phyloP scores from a whole-genome alignment of 2,329 filamentous ascomycete genomes.

The Cercospora sp. region DNA sequence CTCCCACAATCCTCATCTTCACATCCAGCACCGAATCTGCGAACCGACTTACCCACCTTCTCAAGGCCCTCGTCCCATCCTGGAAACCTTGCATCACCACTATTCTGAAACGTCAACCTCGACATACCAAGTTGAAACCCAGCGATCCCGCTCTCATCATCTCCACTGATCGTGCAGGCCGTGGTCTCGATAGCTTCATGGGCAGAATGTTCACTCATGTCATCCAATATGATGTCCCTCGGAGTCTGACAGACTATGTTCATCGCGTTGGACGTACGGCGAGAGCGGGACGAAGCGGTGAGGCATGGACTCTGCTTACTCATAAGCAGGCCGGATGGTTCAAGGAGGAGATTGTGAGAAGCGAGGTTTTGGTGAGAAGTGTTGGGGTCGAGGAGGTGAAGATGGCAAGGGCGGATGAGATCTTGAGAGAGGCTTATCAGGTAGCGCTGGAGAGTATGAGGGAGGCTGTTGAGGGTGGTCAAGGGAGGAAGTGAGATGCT shows the following conservation, averaged over 20 bases:
- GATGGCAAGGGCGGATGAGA: slow-evolving; percentile 26
- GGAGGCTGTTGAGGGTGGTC: slow-evolving; percentile 53
- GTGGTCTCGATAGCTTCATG: slow-evolving; percentile 68
- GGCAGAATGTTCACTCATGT: slow-evolving; percentile 72
- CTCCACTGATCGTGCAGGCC: slow-evolving; percentile 88
- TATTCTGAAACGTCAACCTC: slow-evolving; percentile 49
- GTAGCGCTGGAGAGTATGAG: slow-evolving; percentile 63
- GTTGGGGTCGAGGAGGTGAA: slow-evolving; percentile 47
- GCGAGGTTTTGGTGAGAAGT: slow-evolving; percentile 52
- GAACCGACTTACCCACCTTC: slow-evolving; percentile 78
- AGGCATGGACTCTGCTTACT: slow-evolving; percentile 83
- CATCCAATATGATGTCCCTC: slow-evolving; percentile 89
- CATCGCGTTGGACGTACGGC: slow-evolving; percentile 92
- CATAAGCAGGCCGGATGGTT: slow-evolving; percentile 89
- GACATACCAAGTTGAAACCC: slow-evolving; percentile 62
- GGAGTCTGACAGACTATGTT: slow-evolving; percentile 78
- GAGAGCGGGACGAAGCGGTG: slow-evolving; percentile 71
- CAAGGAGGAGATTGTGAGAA: slow-evolving; percentile 74
- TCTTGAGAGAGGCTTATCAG: slow-evolving; percentile 47
- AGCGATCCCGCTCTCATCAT: slow-evolving; percentile 69
- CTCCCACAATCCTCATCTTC: slow-evolving; percentile 69
- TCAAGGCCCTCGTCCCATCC: slow-evolving; percentile 46
- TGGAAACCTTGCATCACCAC: slow-evolving; percentile 34
- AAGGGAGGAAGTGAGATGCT: background rate
- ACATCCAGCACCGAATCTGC: slow-evolving; percentile 88